Base-by-base conservation (phyloP, 2,329 filamentous ascomycete species). In the Furcasterigmium furcatum region DNA sequence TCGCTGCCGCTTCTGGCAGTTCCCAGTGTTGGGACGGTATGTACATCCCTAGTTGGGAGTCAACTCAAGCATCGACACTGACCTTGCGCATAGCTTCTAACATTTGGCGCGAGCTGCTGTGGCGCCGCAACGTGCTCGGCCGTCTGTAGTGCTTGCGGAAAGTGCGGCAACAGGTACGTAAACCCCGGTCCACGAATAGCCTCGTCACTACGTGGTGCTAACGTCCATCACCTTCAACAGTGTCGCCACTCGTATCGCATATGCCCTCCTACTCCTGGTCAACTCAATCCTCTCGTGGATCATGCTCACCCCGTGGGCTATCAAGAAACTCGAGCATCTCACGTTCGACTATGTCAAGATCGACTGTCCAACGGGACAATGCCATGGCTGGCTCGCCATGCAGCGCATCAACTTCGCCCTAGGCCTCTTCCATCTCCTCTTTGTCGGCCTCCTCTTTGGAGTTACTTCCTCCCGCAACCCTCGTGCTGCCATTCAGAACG, bases 241-340 rank as follows among this genome's bases (percentile, higher is more conserved):
- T 71, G 91, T 97, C 71, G 91, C 91, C 46, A 99, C 94, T 55
- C 89, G 94, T 74, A 95, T 97, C 71, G 92, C 88, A 61, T 96
- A 96, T 65, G 91, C 94, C 53, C 82, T 97, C 60, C 86, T 99
- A 52, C 87, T 99, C 45, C 84, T 99, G 55, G 72, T 97, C 68
- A 99, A 99, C 77, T 96, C 92, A 48, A 96, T 97, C 53, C 66
- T 97, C 43, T 92, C 94, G 29, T 99, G 94, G 94, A 89, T 99
- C 57, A 96, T 97, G 90, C 90, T 99, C 71, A 99, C 94, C 19
- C 89, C 91, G 44, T 99, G 94, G 94, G 94, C 94, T 27, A 88
- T 99, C 63, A 89, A 96, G 60, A 97, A 97, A 65, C 77, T 99
- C 6, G 85, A 97, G 68, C 83, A 95, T 53, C 76, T 97, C 45